A percentile compares a stretch with the other conserved stretches of the same genome.
phyloP scores from a whole-genome alignment of 2,329 filamentous ascomycete genomes.

The Trichoderma semiorbis region DNA sequence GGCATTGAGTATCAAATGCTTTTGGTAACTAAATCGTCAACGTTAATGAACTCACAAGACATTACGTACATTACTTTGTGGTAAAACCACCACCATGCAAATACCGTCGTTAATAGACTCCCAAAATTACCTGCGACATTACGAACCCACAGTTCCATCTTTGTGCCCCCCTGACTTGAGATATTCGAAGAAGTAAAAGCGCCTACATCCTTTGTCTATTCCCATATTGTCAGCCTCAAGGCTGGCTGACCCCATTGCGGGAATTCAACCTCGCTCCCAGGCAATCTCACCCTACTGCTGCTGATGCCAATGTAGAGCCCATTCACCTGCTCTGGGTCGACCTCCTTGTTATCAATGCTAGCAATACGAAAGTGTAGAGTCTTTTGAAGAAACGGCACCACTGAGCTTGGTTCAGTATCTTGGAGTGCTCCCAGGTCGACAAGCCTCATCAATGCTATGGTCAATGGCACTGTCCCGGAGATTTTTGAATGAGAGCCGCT shows the following conservation, averaged over 20 bases:
- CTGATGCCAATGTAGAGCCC: slow-evolving; percentile 32
- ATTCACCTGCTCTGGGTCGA: slow-evolving; percentile 27
- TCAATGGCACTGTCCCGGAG: slow-evolving; percentile 51
- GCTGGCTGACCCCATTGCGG: slow-evolving; percentile 28
- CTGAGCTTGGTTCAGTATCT: slow-evolving; percentile 35
- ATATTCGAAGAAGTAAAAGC: not conserved
- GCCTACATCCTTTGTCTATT: not conserved
- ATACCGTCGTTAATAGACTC: not conserved
- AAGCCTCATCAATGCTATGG: slow-evolving; percentile 44
- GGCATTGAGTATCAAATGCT: not conserved
- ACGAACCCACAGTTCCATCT: not conserved
- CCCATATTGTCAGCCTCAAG: slow-evolving; percentile 28
- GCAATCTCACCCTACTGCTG: slow-evolving; percentile 29
- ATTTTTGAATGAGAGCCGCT: slow-evolving; percentile 36
- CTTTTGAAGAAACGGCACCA: slow-evolving; percentile 41
- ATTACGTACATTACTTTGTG: slow-evolving; percentile 9
- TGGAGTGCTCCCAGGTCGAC: slow-evolving; percentile 36
- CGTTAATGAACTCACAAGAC: not conserved
- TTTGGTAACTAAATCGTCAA: not conserved
- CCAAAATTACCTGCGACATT: not conserved
- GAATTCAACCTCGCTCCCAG: slow-evolving; percentile 26
- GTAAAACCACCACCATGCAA: not conserved
- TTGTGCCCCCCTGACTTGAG: not conserved
- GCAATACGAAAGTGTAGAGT: slow-evolving; percentile 36
- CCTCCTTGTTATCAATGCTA: slow-evolving; percentile 25